A percentile compares a stretch with the other conserved stretches of the same genome.
phyloP scores from a whole-genome alignment of 176 grass and related monocot genomes.

The Alopecurus myosuroides region DNA sequence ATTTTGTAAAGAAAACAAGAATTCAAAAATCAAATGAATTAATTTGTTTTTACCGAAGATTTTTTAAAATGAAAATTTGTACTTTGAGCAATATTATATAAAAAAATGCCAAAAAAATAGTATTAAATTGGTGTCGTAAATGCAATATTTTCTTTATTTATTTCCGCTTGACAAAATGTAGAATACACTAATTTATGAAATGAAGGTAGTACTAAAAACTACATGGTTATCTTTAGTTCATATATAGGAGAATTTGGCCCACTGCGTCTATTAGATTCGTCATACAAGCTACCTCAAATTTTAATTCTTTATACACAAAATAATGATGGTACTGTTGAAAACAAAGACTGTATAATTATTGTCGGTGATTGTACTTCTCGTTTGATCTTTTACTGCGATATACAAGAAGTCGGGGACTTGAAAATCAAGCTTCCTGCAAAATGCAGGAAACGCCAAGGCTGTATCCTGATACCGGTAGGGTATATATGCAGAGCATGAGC shows the following conservation, averaged over 20 bases:
- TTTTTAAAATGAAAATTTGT: neutral
- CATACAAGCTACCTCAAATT: neutral
- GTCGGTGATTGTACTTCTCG: neutral
- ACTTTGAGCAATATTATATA: neutral
- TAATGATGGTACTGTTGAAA: neutral
- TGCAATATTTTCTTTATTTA: neutral
- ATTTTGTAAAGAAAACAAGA: too few species aligned
- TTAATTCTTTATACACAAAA: neutral
- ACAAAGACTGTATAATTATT: neutral
- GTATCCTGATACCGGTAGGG: neutral
- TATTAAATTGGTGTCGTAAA: neutral
- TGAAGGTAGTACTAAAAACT: neutral
- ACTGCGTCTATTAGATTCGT: neutral
- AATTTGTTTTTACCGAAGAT: neutral
- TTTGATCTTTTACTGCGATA: neutral
- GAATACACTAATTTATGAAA: neutral
- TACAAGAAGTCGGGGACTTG: neutral
- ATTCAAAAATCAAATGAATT: neutral
- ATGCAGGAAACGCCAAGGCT: neutral
- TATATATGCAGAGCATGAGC: neutral
- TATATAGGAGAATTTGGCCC: neutral
- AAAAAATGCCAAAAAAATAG: neutral
- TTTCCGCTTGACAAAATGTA: neutral
- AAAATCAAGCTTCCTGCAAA: conserved; percentile 6
- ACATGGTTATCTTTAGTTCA: neutral